Evolutionary conservation across 495 filamentous ascomycete species (phyloP).

Genomic region (Chaetomium cochliodes): DNA sequence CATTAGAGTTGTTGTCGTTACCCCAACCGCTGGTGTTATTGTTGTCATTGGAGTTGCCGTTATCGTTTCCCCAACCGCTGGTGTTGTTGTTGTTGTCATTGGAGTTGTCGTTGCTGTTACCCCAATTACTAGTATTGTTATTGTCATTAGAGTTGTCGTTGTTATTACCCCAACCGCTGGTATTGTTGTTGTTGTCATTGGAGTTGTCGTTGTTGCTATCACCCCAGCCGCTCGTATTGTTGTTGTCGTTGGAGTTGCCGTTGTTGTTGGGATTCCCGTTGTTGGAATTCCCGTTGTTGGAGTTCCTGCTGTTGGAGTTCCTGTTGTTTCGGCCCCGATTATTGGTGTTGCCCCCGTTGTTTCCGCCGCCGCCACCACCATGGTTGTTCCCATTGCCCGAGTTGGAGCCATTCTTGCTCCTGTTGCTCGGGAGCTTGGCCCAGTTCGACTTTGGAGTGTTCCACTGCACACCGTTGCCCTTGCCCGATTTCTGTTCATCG

Average conservation of each 20-base stretch:
- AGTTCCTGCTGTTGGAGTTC: conserved; percentile 17
- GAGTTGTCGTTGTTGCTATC: not conserved
- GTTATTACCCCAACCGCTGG: conserved; percentile 14
- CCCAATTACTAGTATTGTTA: too few relatives aligned
- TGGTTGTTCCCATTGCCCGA: conserved; percentile 4
- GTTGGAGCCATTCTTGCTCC: conserved; percentile 8
- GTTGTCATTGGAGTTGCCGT: not conserved
- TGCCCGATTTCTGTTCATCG: not conserved
- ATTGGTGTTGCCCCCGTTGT: conserved; percentile 6
- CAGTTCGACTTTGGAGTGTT: not conserved
- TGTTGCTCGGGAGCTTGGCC: conserved; percentile 2
- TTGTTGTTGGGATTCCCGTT: conserved; percentile 10
- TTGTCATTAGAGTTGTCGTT: conserved; percentile 21
- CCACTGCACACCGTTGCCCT: conserved; percentile 7
- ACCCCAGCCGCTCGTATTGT: conserved; percentile 1
- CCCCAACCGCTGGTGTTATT: conserved; percentile 1
- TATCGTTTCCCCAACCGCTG: conserved; percentile 2
- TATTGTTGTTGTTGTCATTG: conserved; percentile 4
- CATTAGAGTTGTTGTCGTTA: not conserved
- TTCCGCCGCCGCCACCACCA: too few relatives aligned
- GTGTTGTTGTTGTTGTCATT: conserved; percentile 17
- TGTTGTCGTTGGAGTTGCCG: not conserved
- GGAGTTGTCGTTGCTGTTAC: conserved; percentile 14
- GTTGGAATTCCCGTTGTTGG: conserved; percentile 7
- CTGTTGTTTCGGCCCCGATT: conserved; percentile 9